phyloP scores from a whole-genome alignment of 2,329 filamentous ascomycete genomes.

The Penicillium psychrosexuale region DNA sequence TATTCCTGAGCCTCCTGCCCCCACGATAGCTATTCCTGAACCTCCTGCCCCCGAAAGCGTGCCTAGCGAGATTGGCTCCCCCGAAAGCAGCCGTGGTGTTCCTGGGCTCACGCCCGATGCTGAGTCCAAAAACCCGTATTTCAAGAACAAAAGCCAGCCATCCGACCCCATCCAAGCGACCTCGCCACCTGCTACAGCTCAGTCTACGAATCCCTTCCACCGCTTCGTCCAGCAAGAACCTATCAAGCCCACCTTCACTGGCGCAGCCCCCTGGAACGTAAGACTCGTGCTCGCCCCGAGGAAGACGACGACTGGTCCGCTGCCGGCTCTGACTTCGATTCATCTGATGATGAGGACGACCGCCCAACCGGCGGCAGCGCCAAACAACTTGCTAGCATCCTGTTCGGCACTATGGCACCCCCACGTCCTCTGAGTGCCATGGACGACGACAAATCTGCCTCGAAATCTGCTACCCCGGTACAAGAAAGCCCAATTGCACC shows the following conservation, averaged over 20 bases:
- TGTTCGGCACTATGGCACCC: constrained; percentile 96
- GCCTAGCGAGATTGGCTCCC: constrained; percentile 50
- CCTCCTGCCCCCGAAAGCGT: constrained; percentile 45
- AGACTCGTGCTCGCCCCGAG: constrained; percentile 57
- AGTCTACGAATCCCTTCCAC: constrained; percentile 95
- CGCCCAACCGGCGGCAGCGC: constrained; percentile 77
- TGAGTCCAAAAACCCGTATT: constrained; percentile 93
- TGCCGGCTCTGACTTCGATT: constrained; percentile 73
- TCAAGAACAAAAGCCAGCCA: constrained; percentile 77
- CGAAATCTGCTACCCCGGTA: constrained; percentile 46
- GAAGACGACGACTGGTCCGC: constrained; percentile 76
- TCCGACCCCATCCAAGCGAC: constrained; percentile 50
- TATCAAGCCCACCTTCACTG: constrained; percentile 51
- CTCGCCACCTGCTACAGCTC: constrained; percentile 50
- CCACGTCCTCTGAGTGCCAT: constrained; percentile 82
- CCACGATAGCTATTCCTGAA: constrained; percentile 26
- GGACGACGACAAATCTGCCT: constrained; percentile 61
- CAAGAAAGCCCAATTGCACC: constrained; percentile 40
- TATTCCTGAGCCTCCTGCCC: constrained; percentile 25
- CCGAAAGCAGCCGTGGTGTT: constrained; percentile 49
- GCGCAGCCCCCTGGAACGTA: constrained; percentile 45
- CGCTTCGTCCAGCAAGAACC: constrained; percentile 64
- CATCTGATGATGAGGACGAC: constrained; percentile 68
- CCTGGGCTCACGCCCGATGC: constrained; percentile 59
- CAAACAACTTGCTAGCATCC: constrained; percentile 86